A percentile compares a stretch with the other conserved stretches of the same genome.
Conservation (phyloP, 2,329 filamentous ascomycete species). For the Hymenotorrendiella dingleyae region DNA sequence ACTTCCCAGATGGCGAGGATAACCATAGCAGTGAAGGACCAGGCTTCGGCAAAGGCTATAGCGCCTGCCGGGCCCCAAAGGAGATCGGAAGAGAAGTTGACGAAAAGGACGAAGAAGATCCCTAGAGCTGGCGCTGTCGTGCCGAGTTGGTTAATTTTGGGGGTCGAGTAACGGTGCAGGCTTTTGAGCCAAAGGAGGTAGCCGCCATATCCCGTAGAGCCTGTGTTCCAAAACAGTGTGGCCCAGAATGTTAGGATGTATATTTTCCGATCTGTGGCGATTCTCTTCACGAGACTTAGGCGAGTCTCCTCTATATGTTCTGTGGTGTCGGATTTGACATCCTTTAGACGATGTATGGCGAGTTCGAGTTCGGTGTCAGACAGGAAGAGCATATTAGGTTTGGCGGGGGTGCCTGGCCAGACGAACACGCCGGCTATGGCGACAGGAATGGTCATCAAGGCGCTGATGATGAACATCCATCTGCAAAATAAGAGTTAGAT, state of each 20-base stretch:
- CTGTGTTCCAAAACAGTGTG: conserved; percentile 51
- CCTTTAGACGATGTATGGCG: conserved; percentile 39
- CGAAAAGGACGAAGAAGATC: conserved; percentile 48
- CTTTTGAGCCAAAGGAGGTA: conserved; percentile 56
- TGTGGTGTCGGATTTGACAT: conserved; percentile 43
- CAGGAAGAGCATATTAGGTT: conserved; percentile 43
- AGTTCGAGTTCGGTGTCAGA: conserved; percentile 41
- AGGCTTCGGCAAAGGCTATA: conserved; percentile 43
- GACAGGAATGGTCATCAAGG: conserved; percentile 49
- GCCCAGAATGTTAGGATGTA: conserved; percentile 46
- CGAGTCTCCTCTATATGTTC: conserved; percentile 41
- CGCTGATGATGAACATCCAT: conserved; percentile 53
- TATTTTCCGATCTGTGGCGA: conserved; percentile 40
- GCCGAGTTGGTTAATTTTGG: conserved; percentile 45
- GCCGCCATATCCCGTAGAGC: conserved; percentile 42
- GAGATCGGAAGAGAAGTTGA: conserved; percentile 50
- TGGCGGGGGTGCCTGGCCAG: conserved; percentile 45
- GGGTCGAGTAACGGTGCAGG: conserved; percentile 40
- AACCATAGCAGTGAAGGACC: conserved; percentile 48
- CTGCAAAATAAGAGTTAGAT: conserved; percentile 35
- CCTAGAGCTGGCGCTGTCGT: conserved; percentile 48
- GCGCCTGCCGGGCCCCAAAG: conserved; percentile 47
- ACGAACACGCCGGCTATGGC: conserved; percentile 45
- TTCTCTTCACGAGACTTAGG: conserved; percentile 35
- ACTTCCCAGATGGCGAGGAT: conserved; percentile 52